Evolutionary conservation across 2,329 filamentous ascomycete genomes (phyloP), one percentile per base, ranked within the genome.

Genomic region (Aspergillus novoparasiticus): DNA sequence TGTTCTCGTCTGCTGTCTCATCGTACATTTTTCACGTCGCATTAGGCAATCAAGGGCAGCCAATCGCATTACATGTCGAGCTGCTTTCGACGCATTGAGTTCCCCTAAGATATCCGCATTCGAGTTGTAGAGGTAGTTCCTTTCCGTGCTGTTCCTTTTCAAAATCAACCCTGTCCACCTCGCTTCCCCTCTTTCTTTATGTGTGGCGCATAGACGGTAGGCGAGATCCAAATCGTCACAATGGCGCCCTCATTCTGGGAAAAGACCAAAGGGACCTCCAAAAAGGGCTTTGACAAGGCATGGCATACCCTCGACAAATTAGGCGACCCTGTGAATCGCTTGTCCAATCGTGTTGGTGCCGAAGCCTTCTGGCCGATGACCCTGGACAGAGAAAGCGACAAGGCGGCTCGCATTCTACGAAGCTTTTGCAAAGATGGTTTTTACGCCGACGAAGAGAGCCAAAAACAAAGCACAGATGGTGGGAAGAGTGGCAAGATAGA

Each of bases 381-480:
- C 1, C 83, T 97, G 58, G 94, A 97, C 75, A 90, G 90, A 69
- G 94, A 97, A 82, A 91, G 90, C 78, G 92, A 97, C 79, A 97
- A 97, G 81, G 92, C 93, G 54, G 93, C 93, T 63, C 86, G 93
- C 61, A 97, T 97, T 65, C 79, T 97, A 58, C 90, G 93, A 75
- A 94, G 91, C 36, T 97, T 97, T 79, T 96, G 93, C 83, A 92
- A 88, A 78, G 88, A 91, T 84, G 89, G 89, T 12, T 91, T 91
- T 76, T 90, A 90, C 73, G 80, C 84, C 28, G 83, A 89, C 68
- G 81, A 85, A 46, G 84, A 88, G 64, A 79, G 82, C 54, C 76
- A 82, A 23, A 76, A 79, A 51, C 74, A 78, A 23, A 68, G 65
- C 26, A 69, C 75, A 43, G 75, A 77, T 59, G 75, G 68, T 64